Evolutionary conservation across 2,329 filamentous ascomycete genomes (phyloP), one percentile per base, ranked within the genome.

Genomic region (Ophiostoma tasmaniense): DNA sequence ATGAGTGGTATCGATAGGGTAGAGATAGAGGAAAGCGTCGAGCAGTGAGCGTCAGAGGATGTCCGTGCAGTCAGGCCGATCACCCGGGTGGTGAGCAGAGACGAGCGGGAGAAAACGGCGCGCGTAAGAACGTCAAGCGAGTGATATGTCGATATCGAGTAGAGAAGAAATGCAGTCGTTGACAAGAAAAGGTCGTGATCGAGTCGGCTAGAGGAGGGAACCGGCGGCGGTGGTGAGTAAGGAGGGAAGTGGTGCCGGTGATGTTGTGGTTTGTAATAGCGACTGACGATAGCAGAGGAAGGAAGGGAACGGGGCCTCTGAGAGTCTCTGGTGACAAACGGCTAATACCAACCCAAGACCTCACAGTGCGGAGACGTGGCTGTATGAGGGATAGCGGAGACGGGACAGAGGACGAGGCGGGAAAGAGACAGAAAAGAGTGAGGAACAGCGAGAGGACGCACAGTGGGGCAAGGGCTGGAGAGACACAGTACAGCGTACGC

Each of bases 271-370:
- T 42, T 30, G 42, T 65, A 55, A 65, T 59, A 30, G 65, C 30
- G 64, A 35, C 33, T 64, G 50, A 50, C n/a, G 45, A 66, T 39
- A 39, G 35, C 25, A 45, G 25, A 62, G 64, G 39, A 50, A 65
- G 25, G 28, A 61, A 52, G 66, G 33, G 61, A 20, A 13, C 30
- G 10, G 61, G 61, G 25, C 30, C 33, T 30, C 59, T 35, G 59
- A n/a, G 59, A 33, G 61, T 64, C 61, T 64, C n/a, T 64, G 61
- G 30, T 35, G 28, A 62, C 61, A 64, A 37, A 64, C 61, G 33
- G 61, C 61, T 37, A 39, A 37, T 37, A 33, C 30, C 42, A 20
- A 20, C 3, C 42, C 42, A 45, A 45, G 42, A 45, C 42, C n/a
- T 64, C n/a, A 64, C 61, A 64, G 33, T 22, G 59, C 30, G 55